Base-by-base conservation (phyloP, 768 basidiomycete genomes). In the Arthromyces matolae region DNA sequence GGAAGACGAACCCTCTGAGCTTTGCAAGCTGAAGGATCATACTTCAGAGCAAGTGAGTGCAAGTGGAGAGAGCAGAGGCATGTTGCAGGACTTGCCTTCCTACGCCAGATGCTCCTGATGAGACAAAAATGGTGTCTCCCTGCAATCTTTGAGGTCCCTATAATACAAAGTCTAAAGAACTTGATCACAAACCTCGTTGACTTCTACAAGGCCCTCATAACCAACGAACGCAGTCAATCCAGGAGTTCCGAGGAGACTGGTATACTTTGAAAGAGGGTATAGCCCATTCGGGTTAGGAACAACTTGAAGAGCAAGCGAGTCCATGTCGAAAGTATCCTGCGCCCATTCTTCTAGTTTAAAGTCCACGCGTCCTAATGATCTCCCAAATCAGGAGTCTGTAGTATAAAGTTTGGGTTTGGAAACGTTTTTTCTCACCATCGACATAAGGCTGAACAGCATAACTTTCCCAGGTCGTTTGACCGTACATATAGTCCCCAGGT, bases 1-100 rank as follows among this genome's bases (percentile, higher is more conserved):
- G 24, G 8, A 7, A 14, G 6, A 45, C 49, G 22, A 65, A 48
- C 12, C 70, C 72, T 14, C 67, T 62, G 0, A 50, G 53, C 40
- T 74, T 73, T 4, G 71, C 70, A 3, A 72, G 58, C 42, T 75
- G 75, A 10, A 66, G 47, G 4, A 68, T 65, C 25, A 67, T 45
- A 19, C 67, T 68, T 31, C 9, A 23, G 16, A 38, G 8, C 12
- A 36, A 2, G 19, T 2, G n/a, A 27, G 35, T 16, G 29, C 25
- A 14, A 27, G 14, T 3, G 9, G 14, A 31, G 22, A 18, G 8
- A 38, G 23, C 13, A 9, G 4, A 6, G 6, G 23, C 9, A 19
- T n/a, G 3, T 9, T 2, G 27, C 22, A 22, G 31, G 9, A 8
- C 58, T 37, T 38, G 66, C 65, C 62, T 61, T 39, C 66, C 66